Evolutionary conservation across 2,329 filamentous ascomycete genomes (phyloP), one percentile per base, ranked within the genome.

Genomic region (Chaetomium strumarium): DNA sequence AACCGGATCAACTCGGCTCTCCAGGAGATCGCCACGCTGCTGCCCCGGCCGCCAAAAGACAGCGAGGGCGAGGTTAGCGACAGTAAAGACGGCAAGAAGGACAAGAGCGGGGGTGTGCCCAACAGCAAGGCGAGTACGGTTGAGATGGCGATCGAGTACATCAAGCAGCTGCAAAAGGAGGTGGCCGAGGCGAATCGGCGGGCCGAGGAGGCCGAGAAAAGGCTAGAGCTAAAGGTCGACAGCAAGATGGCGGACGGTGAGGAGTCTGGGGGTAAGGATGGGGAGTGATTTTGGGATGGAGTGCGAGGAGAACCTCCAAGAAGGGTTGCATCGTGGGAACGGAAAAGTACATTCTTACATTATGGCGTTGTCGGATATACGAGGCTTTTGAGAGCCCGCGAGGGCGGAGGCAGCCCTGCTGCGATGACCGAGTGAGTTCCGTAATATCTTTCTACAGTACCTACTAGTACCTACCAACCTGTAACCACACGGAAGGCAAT

Each of bases 71-170:
- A 61, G 46, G 52, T 52, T 14, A 72, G 66, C 19, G 67, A 45
- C 39, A 48, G 29, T 72, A 75, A 36, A 73, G 67, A 45, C 41
- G 49, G 29, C 72, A 75, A 36, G 74, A 75, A 29, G 72, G 77
- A 76, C 58, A 70, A 71, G 52, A 70, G 72, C 55, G 68, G 67
- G 7, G 74, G 72, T 53, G 78, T 82, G 48, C 83, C 86, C 31
- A 90, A 85, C 63, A 96, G 90, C 71, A 99, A 97, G 68, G 93
- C 93, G 1, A 95, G 88, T 61, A 96, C 95, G 1, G 93, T 99
- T n/a, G 93, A 99, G 70, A 85, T 88, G 71, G 93, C 93, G 1
- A 97, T 97, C 63, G 85, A 91, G 52, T 96, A 97, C 66, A 96
- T 99, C 72, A 92, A 89, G 69, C 79, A 84, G 55, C 71, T 99